Percentiles rank a stretch among this genome's conserved stretches.
These are phyloP conservation scores for Halenospora varia DNA, from an alignment of 495 filamentous ascomycete genomes.

Conservation along the genomic window DNA sequence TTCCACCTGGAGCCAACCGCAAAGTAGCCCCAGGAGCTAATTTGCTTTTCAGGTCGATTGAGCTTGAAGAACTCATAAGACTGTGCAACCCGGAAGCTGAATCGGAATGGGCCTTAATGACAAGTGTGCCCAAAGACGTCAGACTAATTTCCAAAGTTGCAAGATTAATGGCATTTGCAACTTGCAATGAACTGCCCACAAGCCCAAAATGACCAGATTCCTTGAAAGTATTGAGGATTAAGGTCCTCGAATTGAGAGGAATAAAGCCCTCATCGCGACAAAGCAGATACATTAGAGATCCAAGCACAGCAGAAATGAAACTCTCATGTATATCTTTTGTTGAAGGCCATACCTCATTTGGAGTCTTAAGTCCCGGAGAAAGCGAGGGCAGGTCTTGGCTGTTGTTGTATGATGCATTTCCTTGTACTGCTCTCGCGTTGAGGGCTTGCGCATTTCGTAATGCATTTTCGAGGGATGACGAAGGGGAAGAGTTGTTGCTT, in stretches of 20 bases:
- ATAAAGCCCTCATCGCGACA: conserved; percentile 22
- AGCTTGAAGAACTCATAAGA: neutral
- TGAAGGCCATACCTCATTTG: neutral
- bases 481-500: conserved; percentile 43
- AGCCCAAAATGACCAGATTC: neutral
- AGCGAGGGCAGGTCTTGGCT: conserved; percentile 13
- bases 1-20: conserved; percentile 49
- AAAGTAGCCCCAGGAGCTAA: conserved; percentile 23
- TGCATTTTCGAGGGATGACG: conserved; percentile 37
- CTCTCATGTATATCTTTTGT: conserved; percentile 23
- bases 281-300: conserved; percentile 22
- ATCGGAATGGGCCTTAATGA: conserved; percentile 23
- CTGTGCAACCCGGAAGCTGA: conserved; percentile 16
- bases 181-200: neutral
- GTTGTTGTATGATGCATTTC: conserved; percentile 5
- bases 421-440: conserved; percentile 18
- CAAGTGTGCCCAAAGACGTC: conserved; percentile 23
- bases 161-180: conserved; percentile 14
- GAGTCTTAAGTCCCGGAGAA: conserved; percentile 14
- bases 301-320: conserved; percentile 26
- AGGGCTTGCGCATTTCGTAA: conserved; percentile 32
- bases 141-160: conserved; percentile 27
- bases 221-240: conserved; percentile 16
- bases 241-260: conserved; percentile 24
- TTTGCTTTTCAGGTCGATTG: neutral